Evolutionary conservation across 2,329 filamentous ascomycete genomes (phyloP), one percentile per base, ranked within the genome.

Genomic region (Verticillium tricorpus): DNA sequence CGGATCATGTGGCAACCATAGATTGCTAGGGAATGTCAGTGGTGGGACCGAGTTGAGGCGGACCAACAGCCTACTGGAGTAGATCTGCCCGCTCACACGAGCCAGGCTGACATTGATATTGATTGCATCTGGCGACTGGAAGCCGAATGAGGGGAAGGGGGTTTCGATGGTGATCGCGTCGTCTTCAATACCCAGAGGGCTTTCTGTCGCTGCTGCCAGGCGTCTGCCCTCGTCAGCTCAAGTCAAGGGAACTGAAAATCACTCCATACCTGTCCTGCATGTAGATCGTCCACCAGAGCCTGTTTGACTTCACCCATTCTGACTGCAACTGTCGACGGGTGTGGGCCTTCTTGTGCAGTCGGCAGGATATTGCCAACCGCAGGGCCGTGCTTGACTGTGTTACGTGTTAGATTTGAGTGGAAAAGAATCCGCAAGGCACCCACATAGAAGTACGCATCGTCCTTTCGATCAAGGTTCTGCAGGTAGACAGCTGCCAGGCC

Each of bases 281-380:
- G 57, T 58, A 58, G 7, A 58, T 32, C 3, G 57, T 58, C 57
- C 57, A 58, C 37, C 37, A 58, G n/a, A 58, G 37, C 15, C 57
- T 58, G 57, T 58, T 58, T 5, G 40, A 32, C 15, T 58, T 39
- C 1, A 58, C n/a, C 35, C 37, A 25, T 25, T 31, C 14, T 6
- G 37, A 50, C 12, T 40, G 35, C 22, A 32, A n/a, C 14, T 45
- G 22, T 11, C 57, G 35, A 2, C 19, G 22, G 11, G 37, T 25
- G 14, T 25, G 25, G 9, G 11, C 35, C 35, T 25, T 28, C 19
- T 40, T 39, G n/a, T 58, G 57, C 22, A 58, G 39, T 5, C 37
- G 35, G 6, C 40, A 31, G 12, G 40, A 31, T 6, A 58, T n/a
- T 8, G 35, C 57, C 28, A 58, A 28, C 25, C 57, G 57, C 37